Evolutionary conservation across 1,284 basidiomycete genomes (phyloP).

Genomic region (Cutaneotrichosporon cavernicola): DNA sequence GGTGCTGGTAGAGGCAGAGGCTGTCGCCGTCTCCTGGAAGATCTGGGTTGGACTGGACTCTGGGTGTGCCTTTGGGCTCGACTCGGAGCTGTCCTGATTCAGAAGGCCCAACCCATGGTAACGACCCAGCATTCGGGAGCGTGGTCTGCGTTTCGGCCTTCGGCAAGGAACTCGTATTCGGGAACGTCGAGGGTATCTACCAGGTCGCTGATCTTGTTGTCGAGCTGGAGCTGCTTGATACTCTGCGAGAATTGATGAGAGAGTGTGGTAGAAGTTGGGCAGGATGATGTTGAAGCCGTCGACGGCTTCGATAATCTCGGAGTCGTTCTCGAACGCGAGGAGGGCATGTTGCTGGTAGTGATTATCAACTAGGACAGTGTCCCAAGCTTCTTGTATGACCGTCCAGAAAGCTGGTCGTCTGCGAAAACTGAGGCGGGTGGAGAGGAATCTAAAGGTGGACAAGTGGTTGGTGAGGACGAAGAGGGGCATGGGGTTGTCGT

Average conservation of each 20-base stretch:
- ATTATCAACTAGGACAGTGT: background rate
- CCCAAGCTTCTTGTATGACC: background rate
- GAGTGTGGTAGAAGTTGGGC: background rate
- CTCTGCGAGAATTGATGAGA: background rate
- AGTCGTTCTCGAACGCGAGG: background rate
- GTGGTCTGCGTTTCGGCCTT: background rate
- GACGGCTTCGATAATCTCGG: background rate
- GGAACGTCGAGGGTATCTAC: background rate
- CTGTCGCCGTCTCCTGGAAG: too few relatives aligned
- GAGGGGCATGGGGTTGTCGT: too few relatives aligned
- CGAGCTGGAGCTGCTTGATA: background rate
- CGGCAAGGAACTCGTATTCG: background rate
- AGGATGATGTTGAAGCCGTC: background rate
- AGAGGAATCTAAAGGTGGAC: too few relatives aligned
- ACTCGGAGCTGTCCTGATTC: too few relatives aligned
- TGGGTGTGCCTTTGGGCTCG: too few relatives aligned
- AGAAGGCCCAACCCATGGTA: background rate
- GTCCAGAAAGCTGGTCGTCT: background rate
- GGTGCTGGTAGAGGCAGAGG: too few relatives aligned
- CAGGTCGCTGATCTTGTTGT: background rate
- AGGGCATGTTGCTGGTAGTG: background rate
- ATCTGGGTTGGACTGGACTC: too few relatives aligned
- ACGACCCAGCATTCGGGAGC: background rate
- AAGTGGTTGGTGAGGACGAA: too few relatives aligned
- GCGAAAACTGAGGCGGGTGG: background rate